A percentile compares a stretch with the other conserved stretches of the same genome.
phyloP scores from a whole-genome alignment of 2,329 filamentous ascomycete species.

The Plectosphaerella sp. region DNA sequence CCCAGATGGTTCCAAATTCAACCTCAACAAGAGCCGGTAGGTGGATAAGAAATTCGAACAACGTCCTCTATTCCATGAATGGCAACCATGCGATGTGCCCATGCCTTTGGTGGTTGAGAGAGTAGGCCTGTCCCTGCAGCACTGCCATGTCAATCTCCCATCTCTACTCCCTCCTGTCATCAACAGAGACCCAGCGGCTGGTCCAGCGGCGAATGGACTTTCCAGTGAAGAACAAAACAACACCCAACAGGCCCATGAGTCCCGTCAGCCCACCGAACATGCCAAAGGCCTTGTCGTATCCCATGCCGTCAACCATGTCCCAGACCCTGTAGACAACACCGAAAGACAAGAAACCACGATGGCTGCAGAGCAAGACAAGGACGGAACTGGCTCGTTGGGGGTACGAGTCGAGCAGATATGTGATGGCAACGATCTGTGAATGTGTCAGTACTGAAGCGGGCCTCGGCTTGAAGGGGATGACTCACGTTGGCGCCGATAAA shows the following conservation, averaged over 20 bases:
- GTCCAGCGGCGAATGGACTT: neutral
- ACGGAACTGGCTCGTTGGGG: constrained; percentile 34
- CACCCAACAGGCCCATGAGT: constrained; percentile 18
- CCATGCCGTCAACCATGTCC: constrained; percentile 20
- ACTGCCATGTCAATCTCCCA: too few relatives aligned
- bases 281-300: constrained; percentile 27
- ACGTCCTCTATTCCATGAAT: too few relatives aligned
- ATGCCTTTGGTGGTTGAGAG: too few relatives aligned
- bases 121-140: too few relatives aligned
- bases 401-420: constrained; percentile 38
- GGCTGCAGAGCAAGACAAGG: constrained; percentile 39
- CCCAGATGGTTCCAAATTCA: too few relatives aligned
- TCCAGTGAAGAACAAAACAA: constrained; percentile 18
- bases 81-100: too few relatives aligned
- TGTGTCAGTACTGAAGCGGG: neutral
- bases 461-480: neutral
- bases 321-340: constrained; percentile 24
- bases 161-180: neutral
- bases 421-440: constrained; percentile 31
- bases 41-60: too few relatives aligned
- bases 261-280: constrained; percentile 25
- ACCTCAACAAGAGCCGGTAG: too few relatives aligned
- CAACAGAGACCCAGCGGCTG: neutral
- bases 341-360: constrained; percentile 40
- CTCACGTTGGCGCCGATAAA: constrained; percentile 18